Evolutionary conservation across 2,329 filamentous ascomycete genomes (phyloP), one percentile per base, ranked within the genome.

Genomic region (Fusarium nematophilum): DNA sequence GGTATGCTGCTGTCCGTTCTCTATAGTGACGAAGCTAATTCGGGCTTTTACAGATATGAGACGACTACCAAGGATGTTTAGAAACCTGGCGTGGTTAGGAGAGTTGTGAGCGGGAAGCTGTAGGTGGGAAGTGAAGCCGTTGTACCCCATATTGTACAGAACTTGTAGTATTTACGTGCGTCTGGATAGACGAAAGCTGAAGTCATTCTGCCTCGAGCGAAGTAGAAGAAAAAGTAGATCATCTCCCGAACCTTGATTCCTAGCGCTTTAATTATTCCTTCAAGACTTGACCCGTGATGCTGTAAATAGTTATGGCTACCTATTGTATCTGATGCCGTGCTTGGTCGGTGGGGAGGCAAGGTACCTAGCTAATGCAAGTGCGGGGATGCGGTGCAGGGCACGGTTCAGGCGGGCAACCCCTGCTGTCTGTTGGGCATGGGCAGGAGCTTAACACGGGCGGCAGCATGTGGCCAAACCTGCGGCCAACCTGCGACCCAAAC

Each of bases 1-100:
- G 94, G 86, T 97, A 85, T 40, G 57, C 29, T 56, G 68, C 86
- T 51, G 21, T 30, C 37, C n/a, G 36, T 47, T 7, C n/a, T 67
- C 84, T 39, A 15, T 21, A 25, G 11, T 37, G 31, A 23, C 27
- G 9, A 13, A 30, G 44, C 43, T 55, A 48, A 57, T 25, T 21
- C 26, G 13, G 38, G 23, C 6, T 29, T 25, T 50, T 52, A 23
- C 59, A 86, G 83, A 70, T 86, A 91, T 64, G 89, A 91, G 77
- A 83, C 89, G 25, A 85, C 83, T 5, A 83, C 75, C 43, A 86
- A 82, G 71, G 79, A 84, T 17, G 46, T 36, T n/a, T 73, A 66
- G 21, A 53, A 30, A 11, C 13, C 8, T 53, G 46, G 10, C 8
- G 39, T 25, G 29, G 44, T 37, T 8, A 21, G 40, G 50, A 21